A percentile compares a stretch with the other conserved stretches of the same genome.
These are phyloP conservation scores for Nothopassalora personata DNA, from an alignment of 2,329 filamentous ascomycete genomes.

Conservation along the genomic window DNA sequence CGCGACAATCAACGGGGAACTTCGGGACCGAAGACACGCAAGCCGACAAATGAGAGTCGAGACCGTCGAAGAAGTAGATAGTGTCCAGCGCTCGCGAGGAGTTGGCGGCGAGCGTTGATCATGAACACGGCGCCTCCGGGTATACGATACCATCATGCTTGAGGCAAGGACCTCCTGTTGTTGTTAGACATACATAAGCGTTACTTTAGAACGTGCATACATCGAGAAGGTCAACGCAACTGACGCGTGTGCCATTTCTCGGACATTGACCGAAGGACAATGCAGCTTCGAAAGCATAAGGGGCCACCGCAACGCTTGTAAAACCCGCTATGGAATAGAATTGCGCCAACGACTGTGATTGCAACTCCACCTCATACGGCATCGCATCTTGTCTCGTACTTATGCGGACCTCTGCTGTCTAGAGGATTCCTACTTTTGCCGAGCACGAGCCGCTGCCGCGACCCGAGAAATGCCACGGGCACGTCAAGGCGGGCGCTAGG, in stretches of 20 bases:
- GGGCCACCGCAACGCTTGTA: too few species aligned
- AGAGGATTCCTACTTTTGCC: not conserved
- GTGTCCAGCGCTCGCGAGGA: not conserved
- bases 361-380: not conserved
- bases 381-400: not conserved
- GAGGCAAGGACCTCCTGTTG: not conserved
- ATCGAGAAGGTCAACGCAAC: not conserved
- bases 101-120: not conserved
- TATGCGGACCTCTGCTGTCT: not conserved
- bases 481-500: not conserved
- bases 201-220: not conserved
- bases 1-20: not conserved
- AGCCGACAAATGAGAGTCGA: not conserved
- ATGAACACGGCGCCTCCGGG: not conserved
- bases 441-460: not conserved
- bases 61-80: not conserved
- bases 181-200: not conserved
- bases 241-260: not conserved
- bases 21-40: slow-evolving; percentile 3
- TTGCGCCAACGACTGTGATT: not conserved
- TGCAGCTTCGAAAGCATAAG: not conserved
- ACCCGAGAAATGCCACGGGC: not conserved
- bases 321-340: too few species aligned
- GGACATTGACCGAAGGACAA: not conserved
- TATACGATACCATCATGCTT: not conserved